Conservation (phyloP, 805 yeast genomes). For the Torulaspora franciscae region DNA sequence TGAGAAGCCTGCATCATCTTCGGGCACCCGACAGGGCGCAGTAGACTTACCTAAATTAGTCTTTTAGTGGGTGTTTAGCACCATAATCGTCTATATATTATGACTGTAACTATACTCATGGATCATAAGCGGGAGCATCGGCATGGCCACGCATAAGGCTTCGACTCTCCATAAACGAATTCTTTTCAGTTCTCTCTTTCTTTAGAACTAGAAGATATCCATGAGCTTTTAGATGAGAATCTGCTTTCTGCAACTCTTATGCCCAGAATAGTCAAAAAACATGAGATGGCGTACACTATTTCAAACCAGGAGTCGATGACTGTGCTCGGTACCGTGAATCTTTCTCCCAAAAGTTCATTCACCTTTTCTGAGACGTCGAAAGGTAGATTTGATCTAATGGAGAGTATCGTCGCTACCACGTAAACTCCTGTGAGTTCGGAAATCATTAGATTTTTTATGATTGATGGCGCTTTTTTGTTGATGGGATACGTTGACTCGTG, state of each 20-base stretch:
- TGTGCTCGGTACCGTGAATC: slow-evolving; percentile 27
- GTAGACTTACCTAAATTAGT: slow-evolving; percentile 56
- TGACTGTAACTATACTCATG: background rate
- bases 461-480: slow-evolving; percentile 28
- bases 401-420: slow-evolving; percentile 38
- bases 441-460: slow-evolving; percentile 38
- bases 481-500: background rate
- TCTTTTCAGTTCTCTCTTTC: background rate
- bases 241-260: slow-evolving; percentile 30
- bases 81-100: background rate
- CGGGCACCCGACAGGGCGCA: slow-evolving; percentile 53
- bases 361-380: slow-evolving; percentile 33
- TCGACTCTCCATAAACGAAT: background rate
- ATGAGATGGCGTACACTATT: slow-evolving; percentile 34
- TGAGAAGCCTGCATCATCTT: slow-evolving; percentile 65
- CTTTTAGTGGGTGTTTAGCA: slow-evolving; percentile 30
- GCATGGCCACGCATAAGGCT: too few relatives aligned
- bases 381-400: slow-evolving; percentile 39
- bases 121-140: background rate
- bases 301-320: slow-evolving; percentile 42
- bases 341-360: slow-evolving; percentile 33
- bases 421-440: slow-evolving; percentile 40
- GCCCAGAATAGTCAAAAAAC: slow-evolving; percentile 30
- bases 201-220: background rate
- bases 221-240: slow-evolving; percentile 1